These are phyloP conservation scores for Apiotrichum veenhuisii DNA, from an alignment of 1,284 basidiomycete species.

Conservation along the genomic window DNA sequence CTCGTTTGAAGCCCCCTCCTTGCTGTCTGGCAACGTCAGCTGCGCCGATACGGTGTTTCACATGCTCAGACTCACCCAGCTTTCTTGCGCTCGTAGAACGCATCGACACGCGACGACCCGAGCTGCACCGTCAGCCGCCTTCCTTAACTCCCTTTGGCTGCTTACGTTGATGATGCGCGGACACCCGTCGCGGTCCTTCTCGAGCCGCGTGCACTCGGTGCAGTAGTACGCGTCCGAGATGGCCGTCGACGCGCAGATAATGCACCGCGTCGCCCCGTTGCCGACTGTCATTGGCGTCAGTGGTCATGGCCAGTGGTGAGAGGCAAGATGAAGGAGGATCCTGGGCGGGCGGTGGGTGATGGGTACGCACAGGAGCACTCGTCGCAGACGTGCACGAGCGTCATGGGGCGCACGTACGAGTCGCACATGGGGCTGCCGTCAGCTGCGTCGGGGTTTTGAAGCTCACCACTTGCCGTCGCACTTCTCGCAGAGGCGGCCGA, in stretches of 20 bases:
- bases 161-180: conserved; percentile 98
- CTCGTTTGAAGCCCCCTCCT: too few relatives aligned
- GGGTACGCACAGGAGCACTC: conserved; percentile 54
- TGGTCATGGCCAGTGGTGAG: too few relatives aligned
- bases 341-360: too few relatives aligned
- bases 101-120: conserved; percentile 45
- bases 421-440: conserved; percentile 98
- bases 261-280: conserved; percentile 92
- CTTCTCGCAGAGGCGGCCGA: conserved; percentile 96
- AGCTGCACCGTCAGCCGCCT: too few relatives aligned
- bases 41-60: too few relatives aligned
- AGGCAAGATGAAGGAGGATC: too few relatives aligned
- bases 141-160: too few relatives aligned
- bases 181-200: conserved; percentile 97
- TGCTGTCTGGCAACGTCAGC: too few relatives aligned
- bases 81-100: conserved; percentile 49
- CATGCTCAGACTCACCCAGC: too few relatives aligned
- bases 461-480: conserved; percentile 99
- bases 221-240: conserved; percentile 98
- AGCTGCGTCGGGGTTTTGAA: too few relatives aligned
- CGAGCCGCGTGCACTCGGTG: conserved; percentile 89
- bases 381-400: conserved; percentile 95
- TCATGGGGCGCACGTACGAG: conserved; percentile 97
- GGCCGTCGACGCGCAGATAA: conserved; percentile 92
- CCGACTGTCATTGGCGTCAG: too few relatives aligned